phyloP scores from a whole-genome alignment of 1,139 yeast species.

The Geotrichum fermentans region DNA sequence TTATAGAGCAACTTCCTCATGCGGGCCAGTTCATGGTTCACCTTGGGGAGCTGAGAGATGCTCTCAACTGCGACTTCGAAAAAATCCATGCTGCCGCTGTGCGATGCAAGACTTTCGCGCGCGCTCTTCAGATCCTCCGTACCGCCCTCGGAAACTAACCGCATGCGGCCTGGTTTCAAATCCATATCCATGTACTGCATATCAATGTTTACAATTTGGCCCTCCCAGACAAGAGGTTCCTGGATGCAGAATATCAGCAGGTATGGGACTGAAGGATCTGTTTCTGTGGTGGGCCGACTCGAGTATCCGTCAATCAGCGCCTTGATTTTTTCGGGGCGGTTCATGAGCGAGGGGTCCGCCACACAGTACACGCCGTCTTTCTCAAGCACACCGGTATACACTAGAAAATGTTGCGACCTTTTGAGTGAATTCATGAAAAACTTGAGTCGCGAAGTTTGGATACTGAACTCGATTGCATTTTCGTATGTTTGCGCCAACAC shows the following conservation, averaged over 20 bases:
- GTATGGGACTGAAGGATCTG: slow-evolving; percentile 50
- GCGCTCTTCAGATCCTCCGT: slow-evolving; percentile 45
- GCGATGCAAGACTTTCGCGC: slow-evolving; percentile 38
- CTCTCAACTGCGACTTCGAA: slow-evolving; percentile 52
- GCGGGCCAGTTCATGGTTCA: slow-evolving; percentile 67
- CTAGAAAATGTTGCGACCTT: slow-evolving; percentile 68
- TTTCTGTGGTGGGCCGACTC: slow-evolving; percentile 28
- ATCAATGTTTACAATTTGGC: slow-evolving; percentile 60
- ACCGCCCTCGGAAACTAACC: slow-evolving; percentile 66
- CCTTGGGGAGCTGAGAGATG: slow-evolving; percentile 66
- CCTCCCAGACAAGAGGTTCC: slow-evolving; percentile 90
- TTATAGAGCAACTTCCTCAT: slow-evolving; percentile 65
- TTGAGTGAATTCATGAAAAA: slow-evolving; percentile 54
- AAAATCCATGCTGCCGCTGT: slow-evolving; percentile 37
- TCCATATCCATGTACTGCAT: slow-evolving; percentile 39
- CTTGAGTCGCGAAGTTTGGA: slow-evolving; percentile 48
- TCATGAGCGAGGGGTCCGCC: slow-evolving; percentile 56
- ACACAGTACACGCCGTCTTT: slow-evolving; percentile 70
- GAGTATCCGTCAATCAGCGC: slow-evolving; percentile 38
- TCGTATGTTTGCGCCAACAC: slow-evolving; percentile 68
- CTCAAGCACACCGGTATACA: slow-evolving; percentile 69
- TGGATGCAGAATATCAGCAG: slow-evolving; percentile 72
- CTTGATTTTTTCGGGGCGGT: slow-evolving; percentile 40
- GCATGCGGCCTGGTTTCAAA: slow-evolving; percentile 63
- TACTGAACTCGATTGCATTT: slow-evolving; percentile 65